phyloP scores from a whole-genome alignment of 495 filamentous ascomycete species.

The Aspergillus ostianus region DNA sequence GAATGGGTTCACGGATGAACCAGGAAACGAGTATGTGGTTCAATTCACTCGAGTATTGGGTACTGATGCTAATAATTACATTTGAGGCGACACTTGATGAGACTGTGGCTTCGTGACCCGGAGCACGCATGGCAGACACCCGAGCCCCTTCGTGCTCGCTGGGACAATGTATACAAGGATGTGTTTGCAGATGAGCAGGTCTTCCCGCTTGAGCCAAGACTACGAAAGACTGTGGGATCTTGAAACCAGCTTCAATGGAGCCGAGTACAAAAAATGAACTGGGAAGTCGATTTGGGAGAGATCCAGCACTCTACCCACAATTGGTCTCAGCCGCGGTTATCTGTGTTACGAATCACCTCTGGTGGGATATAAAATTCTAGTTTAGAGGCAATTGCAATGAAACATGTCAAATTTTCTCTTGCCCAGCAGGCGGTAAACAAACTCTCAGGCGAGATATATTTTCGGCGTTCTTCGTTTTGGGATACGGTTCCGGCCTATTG shows the following conservation, averaged over 20 bases:
- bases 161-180: slow-evolving; percentile 50
- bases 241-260: background rate
- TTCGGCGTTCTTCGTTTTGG: too few species aligned
- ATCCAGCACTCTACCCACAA: too few species aligned
- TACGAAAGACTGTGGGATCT: background rate
- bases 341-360: too few species aligned
- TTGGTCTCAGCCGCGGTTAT: too few species aligned
- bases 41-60: background rate
- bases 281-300: too few species aligned
- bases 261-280: too few species aligned
- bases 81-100: slow-evolving; percentile 53
- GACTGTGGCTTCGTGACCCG: slow-evolving; percentile 57
- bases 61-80: background rate
- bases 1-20: slow-evolving; percentile 18
- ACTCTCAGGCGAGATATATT: too few species aligned
- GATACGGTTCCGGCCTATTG: too few species aligned
- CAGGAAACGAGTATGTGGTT: slow-evolving; percentile 16
- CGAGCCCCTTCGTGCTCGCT: slow-evolving; percentile 37
- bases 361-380: too few species aligned
- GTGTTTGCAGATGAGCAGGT: slow-evolving; percentile 46
- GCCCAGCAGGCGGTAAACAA: too few species aligned
- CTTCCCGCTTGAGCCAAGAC: slow-evolving; percentile 50
- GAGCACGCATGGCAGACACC: slow-evolving; percentile 57
- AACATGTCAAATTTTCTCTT: too few species aligned
- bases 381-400: too few species aligned